phyloP scores from a whole-genome alignment of 176 grass and related monocot genomes.

The Raddia distichophylla region DNA sequence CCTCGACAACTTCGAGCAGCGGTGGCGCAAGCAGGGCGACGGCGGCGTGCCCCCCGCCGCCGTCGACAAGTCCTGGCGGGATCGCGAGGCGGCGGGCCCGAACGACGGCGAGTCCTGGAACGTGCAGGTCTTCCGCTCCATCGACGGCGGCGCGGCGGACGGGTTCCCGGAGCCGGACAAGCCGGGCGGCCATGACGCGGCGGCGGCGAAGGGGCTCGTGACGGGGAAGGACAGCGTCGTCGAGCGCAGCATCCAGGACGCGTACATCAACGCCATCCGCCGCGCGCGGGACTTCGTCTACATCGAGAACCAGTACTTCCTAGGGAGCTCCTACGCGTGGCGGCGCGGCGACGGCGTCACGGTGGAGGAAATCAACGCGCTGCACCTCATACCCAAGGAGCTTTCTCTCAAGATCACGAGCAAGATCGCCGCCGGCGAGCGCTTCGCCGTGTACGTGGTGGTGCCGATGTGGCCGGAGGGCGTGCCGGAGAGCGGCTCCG shows the following conservation, averaged over 20 bases:
- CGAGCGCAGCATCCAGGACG: constrained; percentile 74
- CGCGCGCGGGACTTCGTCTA: constrained; percentile 67
- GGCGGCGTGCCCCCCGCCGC: constrained; percentile 28
- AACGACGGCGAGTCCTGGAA: constrained; percentile 36
- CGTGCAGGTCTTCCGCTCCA: constrained; percentile 66
- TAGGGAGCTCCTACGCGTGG: constrained; percentile 71
- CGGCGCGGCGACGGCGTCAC: constrained; percentile 22
- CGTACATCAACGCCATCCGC: constrained; percentile 77
- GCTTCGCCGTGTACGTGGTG: constrained; percentile 63
- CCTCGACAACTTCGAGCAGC: constrained; percentile 71
- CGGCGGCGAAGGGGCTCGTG: constrained; percentile 33
- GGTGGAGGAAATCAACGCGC: constrained; percentile 54
- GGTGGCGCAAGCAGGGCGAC: constrained; percentile 58
- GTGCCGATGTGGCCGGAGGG: constrained; percentile 82
- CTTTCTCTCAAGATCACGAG: constrained; percentile 64
- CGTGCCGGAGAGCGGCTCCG: constrained; percentile 58
- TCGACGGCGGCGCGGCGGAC: constrained; percentile 50
- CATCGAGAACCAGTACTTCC: constrained; percentile 82
- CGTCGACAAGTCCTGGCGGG: constrained; percentile 3
- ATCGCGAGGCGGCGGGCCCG: background rate
- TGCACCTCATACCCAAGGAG: constrained; percentile 70
- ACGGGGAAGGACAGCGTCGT: constrained; percentile 49
- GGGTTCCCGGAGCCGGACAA: constrained; percentile 48
- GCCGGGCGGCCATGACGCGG: too few relatives aligned
- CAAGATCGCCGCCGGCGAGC: constrained; percentile 63